phyloP scores from a whole-genome alignment of 495 filamentous ascomycete species.

The Cercophora newfieldiana region DNA sequence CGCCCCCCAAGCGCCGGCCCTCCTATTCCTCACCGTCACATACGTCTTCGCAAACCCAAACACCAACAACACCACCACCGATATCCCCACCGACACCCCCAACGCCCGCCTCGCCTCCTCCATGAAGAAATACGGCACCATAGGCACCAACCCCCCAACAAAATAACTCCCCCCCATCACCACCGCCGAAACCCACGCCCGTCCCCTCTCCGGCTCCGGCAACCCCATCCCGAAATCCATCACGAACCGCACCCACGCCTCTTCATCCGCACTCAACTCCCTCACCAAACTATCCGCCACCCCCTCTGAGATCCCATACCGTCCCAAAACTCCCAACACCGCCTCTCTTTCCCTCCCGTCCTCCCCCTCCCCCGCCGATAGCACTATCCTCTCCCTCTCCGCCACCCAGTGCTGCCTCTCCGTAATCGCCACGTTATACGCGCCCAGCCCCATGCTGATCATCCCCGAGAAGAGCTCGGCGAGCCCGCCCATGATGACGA shows the following conservation, averaged over 20 bases:
- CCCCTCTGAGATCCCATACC: neutral
- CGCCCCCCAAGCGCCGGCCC: constrained; percentile 41
- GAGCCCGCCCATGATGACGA: constrained; percentile 62
- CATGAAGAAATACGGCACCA: constrained; percentile 59
- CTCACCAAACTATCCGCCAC: neutral
- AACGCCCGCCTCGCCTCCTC: constrained; percentile 45
- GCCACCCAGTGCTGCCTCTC: constrained; percentile 49
- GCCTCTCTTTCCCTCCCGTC: neutral
- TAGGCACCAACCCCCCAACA: constrained; percentile 55
- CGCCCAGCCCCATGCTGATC: constrained; percentile 65
- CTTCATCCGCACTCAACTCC: constrained; percentile 43
- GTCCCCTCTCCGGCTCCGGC: constrained; percentile 41
- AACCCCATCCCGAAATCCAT: constrained; percentile 56
- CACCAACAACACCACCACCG: constrained; percentile 49
- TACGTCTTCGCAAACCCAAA: constrained; percentile 42
- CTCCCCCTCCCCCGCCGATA: neutral
- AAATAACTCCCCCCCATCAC: constrained; percentile 58
- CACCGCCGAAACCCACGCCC: constrained; percentile 48
- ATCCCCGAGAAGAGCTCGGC: constrained; percentile 63
- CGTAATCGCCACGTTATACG: constrained; percentile 53
- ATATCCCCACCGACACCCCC: constrained; percentile 51
- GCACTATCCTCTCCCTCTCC: constrained; percentile 29
- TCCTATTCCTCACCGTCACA: constrained; percentile 36
- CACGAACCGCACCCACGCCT: constrained; percentile 53
- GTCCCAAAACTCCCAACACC: neutral